Conservation (phyloP, 306 rosid genomes). For the Acacia crassicarpa region DNA sequence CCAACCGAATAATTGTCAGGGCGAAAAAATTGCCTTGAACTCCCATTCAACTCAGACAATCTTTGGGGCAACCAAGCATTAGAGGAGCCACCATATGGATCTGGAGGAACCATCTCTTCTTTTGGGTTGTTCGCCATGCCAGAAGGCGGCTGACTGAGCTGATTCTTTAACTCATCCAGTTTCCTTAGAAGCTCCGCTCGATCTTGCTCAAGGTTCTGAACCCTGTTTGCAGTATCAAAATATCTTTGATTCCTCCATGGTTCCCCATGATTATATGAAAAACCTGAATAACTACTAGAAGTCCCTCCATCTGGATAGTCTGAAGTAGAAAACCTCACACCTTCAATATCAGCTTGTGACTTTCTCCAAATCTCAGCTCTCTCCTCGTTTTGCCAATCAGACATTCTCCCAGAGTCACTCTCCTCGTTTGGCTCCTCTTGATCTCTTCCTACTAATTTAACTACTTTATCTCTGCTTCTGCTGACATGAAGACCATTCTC, state of each 20-base stretch:
- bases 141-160: constrained; percentile 33
- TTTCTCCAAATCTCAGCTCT: constrained; percentile 44
- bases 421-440: constrained; percentile 46
- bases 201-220: constrained; percentile 75
- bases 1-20: constrained; percentile 57
- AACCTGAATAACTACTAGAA: constrained; percentile 49
- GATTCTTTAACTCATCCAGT: constrained; percentile 82
- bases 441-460: constrained; percentile 46
- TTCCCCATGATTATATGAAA: constrained; percentile 43
- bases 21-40: constrained; percentile 49
- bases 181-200: constrained; percentile 90
- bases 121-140: constrained; percentile 50
- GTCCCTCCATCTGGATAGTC: constrained; percentile 61
- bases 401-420: constrained; percentile 48
- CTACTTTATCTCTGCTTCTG: constrained; percentile 1
- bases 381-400: constrained; percentile 53
- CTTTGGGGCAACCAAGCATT: constrained; percentile 59
- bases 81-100: constrained; percentile 50
- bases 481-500: not conserved
- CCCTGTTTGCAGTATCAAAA: constrained; percentile 49
- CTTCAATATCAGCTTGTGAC: constrained; percentile 52
- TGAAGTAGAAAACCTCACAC: constrained; percentile 64
- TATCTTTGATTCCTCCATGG: constrained; percentile 42
- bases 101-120: constrained; percentile 66
- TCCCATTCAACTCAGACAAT: constrained; percentile 58